A percentile compares a stretch with the other conserved stretches of the same genome.
Evolutionary conservation across 441 rosid genomes (phyloP).

Genomic region (Eutrema salsugineum): DNA sequence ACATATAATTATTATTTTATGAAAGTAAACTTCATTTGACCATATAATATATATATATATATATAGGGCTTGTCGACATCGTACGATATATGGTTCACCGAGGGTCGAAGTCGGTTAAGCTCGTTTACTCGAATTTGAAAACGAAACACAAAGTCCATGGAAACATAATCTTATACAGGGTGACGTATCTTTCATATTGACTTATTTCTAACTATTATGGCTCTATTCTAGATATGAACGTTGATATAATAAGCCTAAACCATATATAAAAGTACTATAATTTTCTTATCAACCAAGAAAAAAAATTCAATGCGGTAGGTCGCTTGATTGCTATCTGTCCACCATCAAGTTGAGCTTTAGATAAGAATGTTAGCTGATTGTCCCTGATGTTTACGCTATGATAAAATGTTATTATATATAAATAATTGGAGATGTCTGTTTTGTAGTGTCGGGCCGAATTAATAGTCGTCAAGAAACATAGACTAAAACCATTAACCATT

Average conservation of each 20-base stretch:
- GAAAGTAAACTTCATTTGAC: background rate
- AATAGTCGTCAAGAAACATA: conserved; percentile 9
- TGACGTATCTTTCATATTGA: conserved; percentile 25
- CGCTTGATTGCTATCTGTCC: conserved; percentile 1
- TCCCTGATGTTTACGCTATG: conserved; percentile 4
- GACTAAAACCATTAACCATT: conserved; percentile 17
- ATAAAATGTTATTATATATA: background rate
- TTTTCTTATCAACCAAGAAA: conserved; percentile 34
- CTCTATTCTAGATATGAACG: conserved; percentile 5
- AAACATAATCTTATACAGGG: background rate
- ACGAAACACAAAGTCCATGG: background rate
- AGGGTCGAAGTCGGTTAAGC: conserved; percentile 18
- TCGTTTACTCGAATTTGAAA: background rate
- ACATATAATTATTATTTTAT: too few relatives aligned
- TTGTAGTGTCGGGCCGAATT: background rate
- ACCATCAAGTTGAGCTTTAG: conserved; percentile 20
- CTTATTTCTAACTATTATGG: conserved; percentile 1
- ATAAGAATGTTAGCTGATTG: conserved; percentile 19
- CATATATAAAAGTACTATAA: background rate
- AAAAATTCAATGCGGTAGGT: conserved; percentile 30
- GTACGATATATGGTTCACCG: background rate
- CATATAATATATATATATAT: too few relatives aligned
- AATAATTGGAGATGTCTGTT: background rate
- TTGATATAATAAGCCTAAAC: background rate
- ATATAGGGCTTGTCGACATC: conserved; percentile 11